phyloP scores from a whole-genome alignment of 106 monocot genomes.

The Dendrobium catenatum region DNA sequence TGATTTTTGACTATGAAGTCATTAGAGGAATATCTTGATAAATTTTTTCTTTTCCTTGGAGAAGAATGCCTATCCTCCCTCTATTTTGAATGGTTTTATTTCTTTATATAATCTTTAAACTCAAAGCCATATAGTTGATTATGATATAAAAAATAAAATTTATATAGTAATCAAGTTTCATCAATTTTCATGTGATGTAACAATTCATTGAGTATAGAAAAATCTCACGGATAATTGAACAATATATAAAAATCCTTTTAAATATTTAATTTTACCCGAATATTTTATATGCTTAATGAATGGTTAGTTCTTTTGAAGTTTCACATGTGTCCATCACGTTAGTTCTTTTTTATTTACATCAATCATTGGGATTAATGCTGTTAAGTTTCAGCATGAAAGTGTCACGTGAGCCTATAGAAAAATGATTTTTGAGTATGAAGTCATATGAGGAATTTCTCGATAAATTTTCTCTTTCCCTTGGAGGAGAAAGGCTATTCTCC shows the following conservation, averaged over 20 bases:
- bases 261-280: neutral
- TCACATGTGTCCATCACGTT: neutral
- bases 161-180: neutral
- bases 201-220: neutral
- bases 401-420: neutral
- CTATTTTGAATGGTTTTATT: neutral
- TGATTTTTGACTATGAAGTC: no score
- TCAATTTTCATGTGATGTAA: neutral
- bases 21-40: no score
- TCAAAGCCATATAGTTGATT: neutral
- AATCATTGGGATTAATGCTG: neutral
- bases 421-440: neutral
- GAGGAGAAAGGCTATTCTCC: neutral
- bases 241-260: neutral
- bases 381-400: neutral
- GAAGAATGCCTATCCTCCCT: neutral
- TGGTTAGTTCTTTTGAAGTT: neutral
- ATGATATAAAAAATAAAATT: neutral
- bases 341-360: neutral
- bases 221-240: neutral
- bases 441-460: neutral
- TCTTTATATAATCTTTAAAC: neutral
- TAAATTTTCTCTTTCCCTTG: neutral
- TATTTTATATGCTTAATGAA: neutral
- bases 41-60: neutral